These are phyloP conservation scores for Agrocybe praecox DNA, from an alignment of 768 basidiomycete species.

Conservation along the genomic window DNA sequence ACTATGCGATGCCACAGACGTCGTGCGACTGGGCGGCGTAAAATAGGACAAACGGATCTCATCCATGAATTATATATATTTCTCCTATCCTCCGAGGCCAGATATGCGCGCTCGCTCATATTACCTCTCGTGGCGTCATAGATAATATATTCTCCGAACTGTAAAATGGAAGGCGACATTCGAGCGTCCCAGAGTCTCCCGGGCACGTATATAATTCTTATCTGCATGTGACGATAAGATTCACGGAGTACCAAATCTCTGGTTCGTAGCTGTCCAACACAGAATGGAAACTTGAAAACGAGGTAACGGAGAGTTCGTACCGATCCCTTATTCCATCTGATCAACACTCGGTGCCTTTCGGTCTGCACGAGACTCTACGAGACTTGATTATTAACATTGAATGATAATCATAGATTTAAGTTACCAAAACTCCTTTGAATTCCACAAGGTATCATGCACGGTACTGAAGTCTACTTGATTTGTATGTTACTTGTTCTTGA, in stretches of 20 bases:
- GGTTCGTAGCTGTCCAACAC: neutral
- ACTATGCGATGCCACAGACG: neutral
- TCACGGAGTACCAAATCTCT: neutral
- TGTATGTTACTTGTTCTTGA: too few relatives aligned
- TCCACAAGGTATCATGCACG: too few relatives aligned
- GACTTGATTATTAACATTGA: too few relatives aligned
- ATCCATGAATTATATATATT: neutral
- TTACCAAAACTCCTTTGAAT: too few relatives aligned
- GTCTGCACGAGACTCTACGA: neutral
- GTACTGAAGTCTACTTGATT: too few relatives aligned
- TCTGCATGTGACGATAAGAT: neutral
- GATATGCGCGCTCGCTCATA: neutral
- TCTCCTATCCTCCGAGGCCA: neutral
- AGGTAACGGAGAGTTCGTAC: constrained; percentile 7
- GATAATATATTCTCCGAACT: neutral
- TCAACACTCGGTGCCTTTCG: neutral
- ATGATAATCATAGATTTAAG: too few relatives aligned
- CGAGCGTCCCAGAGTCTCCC: neutral
- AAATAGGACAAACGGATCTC: neutral
- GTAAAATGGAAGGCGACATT: neutral
- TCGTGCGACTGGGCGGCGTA: neutral
- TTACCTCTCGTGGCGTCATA: neutral
- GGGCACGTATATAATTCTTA: neutral
- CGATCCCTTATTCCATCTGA: constrained; percentile 1
- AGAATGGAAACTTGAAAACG: constrained; percentile 8